phyloP scores from a whole-genome alignment of 768 basidiomycete genomes.

The Cystobasidium ongulense region DNA sequence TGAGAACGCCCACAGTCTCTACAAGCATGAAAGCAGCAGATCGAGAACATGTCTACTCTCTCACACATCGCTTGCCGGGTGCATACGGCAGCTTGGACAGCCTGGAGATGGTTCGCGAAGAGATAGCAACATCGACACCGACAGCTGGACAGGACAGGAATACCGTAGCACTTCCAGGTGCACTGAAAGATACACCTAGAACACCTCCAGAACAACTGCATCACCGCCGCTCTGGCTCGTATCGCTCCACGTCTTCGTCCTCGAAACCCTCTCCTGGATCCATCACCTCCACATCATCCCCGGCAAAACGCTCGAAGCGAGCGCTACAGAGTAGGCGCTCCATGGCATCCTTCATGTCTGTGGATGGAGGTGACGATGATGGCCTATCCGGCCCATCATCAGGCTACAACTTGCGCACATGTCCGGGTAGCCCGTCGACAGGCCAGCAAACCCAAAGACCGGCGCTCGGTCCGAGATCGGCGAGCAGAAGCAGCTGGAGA shows the following conservation, averaged over 20 bases:
- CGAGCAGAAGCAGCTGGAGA: background rate
- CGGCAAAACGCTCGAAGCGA: background rate
- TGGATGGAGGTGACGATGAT: background rate
- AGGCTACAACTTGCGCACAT: background rate
- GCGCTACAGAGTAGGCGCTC: background rate
- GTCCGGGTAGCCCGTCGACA: background rate
- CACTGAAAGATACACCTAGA: background rate
- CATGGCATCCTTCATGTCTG: background rate
- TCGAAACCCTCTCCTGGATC: background rate
- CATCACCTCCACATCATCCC: background rate
- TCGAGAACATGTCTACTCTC: background rate
- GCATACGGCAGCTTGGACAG: background rate
- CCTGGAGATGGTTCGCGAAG: background rate
- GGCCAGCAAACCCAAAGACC: background rate
- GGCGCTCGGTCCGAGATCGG: background rate
- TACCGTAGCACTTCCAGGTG: background rate
- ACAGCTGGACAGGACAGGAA: background rate
- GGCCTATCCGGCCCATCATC: background rate
- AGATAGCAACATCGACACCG: background rate
- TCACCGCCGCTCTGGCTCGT: background rate
- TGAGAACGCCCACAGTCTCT: background rate
- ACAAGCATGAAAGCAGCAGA: background rate
- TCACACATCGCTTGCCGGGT: background rate
- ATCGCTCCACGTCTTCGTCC: background rate
- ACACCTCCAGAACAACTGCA: background rate